phyloP scores from a whole-genome alignment of 441 rosid genomes.

The Croton setiger region DNA sequence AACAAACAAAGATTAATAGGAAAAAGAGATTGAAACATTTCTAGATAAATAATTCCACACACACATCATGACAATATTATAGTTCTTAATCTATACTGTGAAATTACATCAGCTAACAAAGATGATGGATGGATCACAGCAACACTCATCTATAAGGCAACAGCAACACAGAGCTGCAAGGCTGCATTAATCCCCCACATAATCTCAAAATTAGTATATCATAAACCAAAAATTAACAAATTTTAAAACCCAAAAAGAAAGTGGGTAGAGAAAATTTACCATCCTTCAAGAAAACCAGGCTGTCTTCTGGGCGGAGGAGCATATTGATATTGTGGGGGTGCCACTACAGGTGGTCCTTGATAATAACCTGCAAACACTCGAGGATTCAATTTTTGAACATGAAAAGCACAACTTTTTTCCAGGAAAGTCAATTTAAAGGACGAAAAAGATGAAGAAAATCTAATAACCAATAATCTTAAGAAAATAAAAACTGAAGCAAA shows the following conservation, averaged over 20 bases:
- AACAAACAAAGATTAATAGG: not conserved
- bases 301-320: constrained; percentile 54
- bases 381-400: not conserved
- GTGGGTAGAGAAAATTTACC: constrained; percentile 30
- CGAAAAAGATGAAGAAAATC: not conserved
- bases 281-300: constrained; percentile 66
- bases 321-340: constrained; percentile 72
- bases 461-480: not conserved
- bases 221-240: not conserved
- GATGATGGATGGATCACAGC: constrained; percentile 60
- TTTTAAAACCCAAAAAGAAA: too few species aligned
- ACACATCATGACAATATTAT: not conserved
- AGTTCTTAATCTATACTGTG: too few species aligned
- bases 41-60: not conserved
- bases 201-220: not conserved
- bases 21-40: not conserved
- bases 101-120: constrained; percentile 24
- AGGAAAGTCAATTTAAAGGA: not conserved
- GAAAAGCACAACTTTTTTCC: not conserved
- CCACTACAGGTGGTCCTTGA: constrained; percentile 76
- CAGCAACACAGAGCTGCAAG: constrained; percentile 44
- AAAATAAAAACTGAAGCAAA: not conserved
- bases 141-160: constrained; percentile 36
- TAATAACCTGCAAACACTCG: constrained; percentile 43
- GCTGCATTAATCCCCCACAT: constrained; percentile 27